phyloP scores from a whole-genome alignment of 805 yeast species.

The Hanseniaspora meyeri region DNA sequence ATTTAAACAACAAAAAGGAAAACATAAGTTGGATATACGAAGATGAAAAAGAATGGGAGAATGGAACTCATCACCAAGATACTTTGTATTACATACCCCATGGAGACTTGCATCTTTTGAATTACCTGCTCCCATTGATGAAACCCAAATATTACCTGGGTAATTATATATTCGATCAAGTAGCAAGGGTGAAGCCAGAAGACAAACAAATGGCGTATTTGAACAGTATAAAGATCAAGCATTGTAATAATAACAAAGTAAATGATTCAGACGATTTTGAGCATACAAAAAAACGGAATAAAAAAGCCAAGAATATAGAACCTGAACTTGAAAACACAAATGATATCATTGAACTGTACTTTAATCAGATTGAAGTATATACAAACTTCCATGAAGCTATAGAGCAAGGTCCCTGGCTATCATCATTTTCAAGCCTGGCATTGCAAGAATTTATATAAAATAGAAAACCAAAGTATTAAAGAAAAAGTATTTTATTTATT shows the following conservation, averaged over 20 bases:
- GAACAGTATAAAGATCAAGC: neutral
- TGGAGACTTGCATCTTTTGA: constrained; percentile 49
- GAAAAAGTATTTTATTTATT: too few relatives aligned
- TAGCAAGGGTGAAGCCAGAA: neutral
- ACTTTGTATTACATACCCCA: constrained; percentile 59
- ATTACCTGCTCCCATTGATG: constrained; percentile 22
- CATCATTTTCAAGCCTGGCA: constrained; percentile 43
- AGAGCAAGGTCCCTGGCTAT: constrained; percentile 35
- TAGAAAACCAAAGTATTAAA: neutral
- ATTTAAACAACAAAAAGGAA: constrained; percentile 15
- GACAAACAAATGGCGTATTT: neutral
- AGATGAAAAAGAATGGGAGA: constrained; percentile 20
- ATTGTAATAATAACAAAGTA: neutral
- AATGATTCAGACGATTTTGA: constrained; percentile 4
- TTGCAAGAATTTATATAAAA: constrained; percentile 27
- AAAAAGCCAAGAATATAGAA: constrained; percentile 20
- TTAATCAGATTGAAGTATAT: constrained; percentile 22
- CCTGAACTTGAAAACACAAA: constrained; percentile 21
- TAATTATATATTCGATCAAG: constrained; percentile 10
- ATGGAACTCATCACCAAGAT: constrained; percentile 11
- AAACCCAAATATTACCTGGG: constrained; percentile 10
- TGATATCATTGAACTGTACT: constrained; percentile 24
- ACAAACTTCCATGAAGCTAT: constrained; percentile 15
- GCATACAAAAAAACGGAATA: constrained; percentile 9
- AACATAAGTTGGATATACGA: constrained; percentile 21